Evolutionary conservation across 2,329 filamentous ascomycete genomes (phyloP).

Genomic region (Sporothrix euskadiensis): DNA sequence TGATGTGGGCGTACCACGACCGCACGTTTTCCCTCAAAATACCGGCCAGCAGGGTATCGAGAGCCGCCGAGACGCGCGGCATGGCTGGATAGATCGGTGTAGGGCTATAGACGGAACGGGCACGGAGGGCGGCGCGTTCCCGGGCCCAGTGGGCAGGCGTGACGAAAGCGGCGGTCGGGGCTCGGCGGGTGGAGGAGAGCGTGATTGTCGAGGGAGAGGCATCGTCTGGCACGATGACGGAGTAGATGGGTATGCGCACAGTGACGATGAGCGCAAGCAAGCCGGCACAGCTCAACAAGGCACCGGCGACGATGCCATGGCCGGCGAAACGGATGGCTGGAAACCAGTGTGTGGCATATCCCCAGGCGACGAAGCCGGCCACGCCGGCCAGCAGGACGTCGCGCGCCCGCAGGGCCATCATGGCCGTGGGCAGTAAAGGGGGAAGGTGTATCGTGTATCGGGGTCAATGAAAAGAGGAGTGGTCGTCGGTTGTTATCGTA

Average conservation of each 20-base stretch:
- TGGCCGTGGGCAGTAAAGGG: conserved; percentile 36
- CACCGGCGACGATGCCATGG: conserved; percentile 77
- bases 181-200: not conserved
- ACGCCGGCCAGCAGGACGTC: conserved; percentile 68
- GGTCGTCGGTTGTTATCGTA: not conserved
- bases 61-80: conserved; percentile 72
- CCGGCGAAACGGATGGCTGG: conserved; percentile 80
- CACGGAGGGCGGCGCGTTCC: conserved; percentile 67
- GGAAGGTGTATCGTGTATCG: not conserved
- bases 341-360: conserved; percentile 78
- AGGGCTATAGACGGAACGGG: conserved; percentile 63
- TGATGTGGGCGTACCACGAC: conserved; percentile 88
- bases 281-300: conserved; percentile 55
- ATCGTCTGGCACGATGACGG: not conserved
- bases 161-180: conserved; percentile 53
- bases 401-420: conserved; percentile 69
- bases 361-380: conserved; percentile 82
- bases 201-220: not conserved
- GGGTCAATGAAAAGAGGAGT: too few relatives aligned
- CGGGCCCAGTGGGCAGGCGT: conserved; percentile 64
- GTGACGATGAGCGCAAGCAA: conserved; percentile 55
- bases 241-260: conserved; percentile 26
- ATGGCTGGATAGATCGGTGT: conserved; percentile 73
- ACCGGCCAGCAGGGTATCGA: conserved; percentile 76
- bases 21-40: conserved; percentile 81